phyloP scores from a whole-genome alignment of 2,329 filamentous ascomycete species.

The Cryphonectria radicalis region DNA sequence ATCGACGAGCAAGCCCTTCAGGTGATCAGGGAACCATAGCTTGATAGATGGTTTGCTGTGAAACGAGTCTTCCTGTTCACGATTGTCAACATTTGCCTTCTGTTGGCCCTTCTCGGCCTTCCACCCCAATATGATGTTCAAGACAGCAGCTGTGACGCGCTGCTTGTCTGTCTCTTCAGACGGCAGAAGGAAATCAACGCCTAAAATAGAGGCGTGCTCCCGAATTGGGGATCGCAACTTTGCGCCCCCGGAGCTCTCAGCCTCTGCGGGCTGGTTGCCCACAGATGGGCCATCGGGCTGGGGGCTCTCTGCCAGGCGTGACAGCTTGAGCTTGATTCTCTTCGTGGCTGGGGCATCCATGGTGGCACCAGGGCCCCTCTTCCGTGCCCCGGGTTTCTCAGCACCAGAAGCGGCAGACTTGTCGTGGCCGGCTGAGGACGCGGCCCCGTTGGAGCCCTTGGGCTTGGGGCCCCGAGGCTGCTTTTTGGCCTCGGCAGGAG shows the following conservation, averaged over 20 bases:
- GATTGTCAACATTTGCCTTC: not conserved
- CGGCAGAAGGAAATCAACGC: not conserved
- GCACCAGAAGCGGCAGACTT: not conserved
- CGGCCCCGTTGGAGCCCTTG: not conserved
- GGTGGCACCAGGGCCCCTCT: not conserved
- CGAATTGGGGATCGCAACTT: conserved; percentile 1
- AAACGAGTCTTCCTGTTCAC: conserved; percentile 81
- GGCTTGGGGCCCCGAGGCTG: not conserved
- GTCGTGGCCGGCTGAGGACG: not conserved
- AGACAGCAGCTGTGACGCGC: not conserved
- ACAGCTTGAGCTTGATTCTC: not conserved
- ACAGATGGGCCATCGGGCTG: not conserved
- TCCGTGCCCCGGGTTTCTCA: not conserved
- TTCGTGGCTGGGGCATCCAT: not conserved
- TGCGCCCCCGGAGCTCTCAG: not conserved
- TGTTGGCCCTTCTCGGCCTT: not conserved
- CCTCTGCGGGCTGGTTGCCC: not conserved
- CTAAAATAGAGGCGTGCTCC: not conserved
- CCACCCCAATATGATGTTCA: not conserved
- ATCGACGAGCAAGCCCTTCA: conserved; percentile 92
- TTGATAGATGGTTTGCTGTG: conserved; percentile 83
- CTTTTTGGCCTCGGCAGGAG: not conserved
- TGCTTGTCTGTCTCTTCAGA: not conserved
- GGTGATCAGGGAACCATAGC: conserved; percentile 81
- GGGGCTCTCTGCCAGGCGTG: not conserved